Base-by-base conservation (phyloP, 352 stramenopile species). In the Ophiocytium majus region DNA sequence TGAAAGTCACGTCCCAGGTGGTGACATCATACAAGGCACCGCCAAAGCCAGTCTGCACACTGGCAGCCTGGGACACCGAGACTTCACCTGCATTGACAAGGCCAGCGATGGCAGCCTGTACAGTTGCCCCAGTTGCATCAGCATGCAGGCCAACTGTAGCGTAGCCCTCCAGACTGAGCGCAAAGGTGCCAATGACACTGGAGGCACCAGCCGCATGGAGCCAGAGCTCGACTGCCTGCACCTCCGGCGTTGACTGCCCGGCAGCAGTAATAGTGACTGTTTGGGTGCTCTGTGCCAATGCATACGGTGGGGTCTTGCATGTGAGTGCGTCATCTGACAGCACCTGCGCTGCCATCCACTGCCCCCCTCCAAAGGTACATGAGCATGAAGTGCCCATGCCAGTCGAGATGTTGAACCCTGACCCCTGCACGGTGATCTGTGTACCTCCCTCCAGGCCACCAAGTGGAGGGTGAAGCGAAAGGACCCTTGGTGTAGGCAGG, bases 161-260 rank as follows among this genome's bases (percentile, higher is more conserved):
- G 10, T 81, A 43, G 5, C 36, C 75, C 34, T 50, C 75, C n/a
- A 81, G 23, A 50, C 66, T 87, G 31, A 83, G 66, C 10, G 43
- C 63, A 80, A 50, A 83, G 19, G 23, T 84, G 50, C 32, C 76
- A 1, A 19, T 57, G 10, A 34, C n/a, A 33, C n/a, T n/a, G n/a
- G n/a, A n/a, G n/a, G 36, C 28, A 81, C 63, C 37, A 10, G 10
- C 33, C 10, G 0, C 50, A 0, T 85, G 90, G 19, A 87, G n/a
- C 33, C 89, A 81, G 1, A 89, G 63, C 63, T 92, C 81, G 28
- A 92, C 63, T 31, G 89, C 90, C 34, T 90, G 83, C 31, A 71
- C 84, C 50, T 76, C 81, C 23, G 64, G 34, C 0, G 66, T 86
- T 37, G 86, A 85, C 43, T 78, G 34, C 0, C 50, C 76, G 32